These are phyloP conservation scores for Stylosanthes scabra DNA, from an alignment of 331 rosid species.

Conservation along the genomic window DNA sequence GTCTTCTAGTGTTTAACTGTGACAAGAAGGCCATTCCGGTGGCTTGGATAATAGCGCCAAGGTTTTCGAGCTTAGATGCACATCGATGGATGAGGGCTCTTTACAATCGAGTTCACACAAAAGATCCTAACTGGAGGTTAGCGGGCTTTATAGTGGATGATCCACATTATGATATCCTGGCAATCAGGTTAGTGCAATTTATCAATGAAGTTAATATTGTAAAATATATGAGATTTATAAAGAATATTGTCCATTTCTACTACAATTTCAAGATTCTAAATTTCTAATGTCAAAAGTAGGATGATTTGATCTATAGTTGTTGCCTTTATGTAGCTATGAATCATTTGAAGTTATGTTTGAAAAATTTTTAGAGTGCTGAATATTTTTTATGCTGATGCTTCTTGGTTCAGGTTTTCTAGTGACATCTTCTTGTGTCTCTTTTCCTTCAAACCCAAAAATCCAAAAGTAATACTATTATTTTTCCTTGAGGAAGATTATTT, in stretches of 20 bases:
- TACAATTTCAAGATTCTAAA: slow-evolving; percentile 17
- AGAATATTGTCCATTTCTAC: slow-evolving; percentile 17
- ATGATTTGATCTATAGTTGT: slow-evolving; percentile 6
- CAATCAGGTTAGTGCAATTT: slow-evolving; percentile 71
- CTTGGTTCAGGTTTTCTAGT: slow-evolving; percentile 23
- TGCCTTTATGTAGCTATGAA: slow-evolving; percentile 29
- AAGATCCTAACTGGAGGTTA: slow-evolving; percentile 86
- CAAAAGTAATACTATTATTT: slow-evolving; percentile 12
- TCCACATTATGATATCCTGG: slow-evolving; percentile 70
- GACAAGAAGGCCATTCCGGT: slow-evolving; percentile 93
- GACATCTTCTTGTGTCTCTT: slow-evolving; percentile 17
- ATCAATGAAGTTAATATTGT: slow-evolving; percentile 15
- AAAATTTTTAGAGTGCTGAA: slow-evolving; percentile 17
- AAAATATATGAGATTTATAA: slow-evolving; percentile 2
- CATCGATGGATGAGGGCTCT: slow-evolving; percentile 98
- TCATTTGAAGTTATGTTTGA: slow-evolving; percentile 8
- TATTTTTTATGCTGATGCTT: slow-evolving; percentile 15
- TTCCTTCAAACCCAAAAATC: slow-evolving; percentile 23
- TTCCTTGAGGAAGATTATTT: slow-evolving; percentile 17
- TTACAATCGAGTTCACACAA: slow-evolving; percentile 75
- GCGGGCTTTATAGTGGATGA: slow-evolving; percentile 94
- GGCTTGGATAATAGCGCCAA: slow-evolving; percentile 91
- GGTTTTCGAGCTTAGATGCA: slow-evolving; percentile 61
- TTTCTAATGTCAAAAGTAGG: slow-evolving; percentile 10
- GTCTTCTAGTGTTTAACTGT: slow-evolving; percentile 90